phyloP scores from a whole-genome alignment of 2,329 filamentous ascomycete genomes.

The Gliomastix tumulicola region DNA sequence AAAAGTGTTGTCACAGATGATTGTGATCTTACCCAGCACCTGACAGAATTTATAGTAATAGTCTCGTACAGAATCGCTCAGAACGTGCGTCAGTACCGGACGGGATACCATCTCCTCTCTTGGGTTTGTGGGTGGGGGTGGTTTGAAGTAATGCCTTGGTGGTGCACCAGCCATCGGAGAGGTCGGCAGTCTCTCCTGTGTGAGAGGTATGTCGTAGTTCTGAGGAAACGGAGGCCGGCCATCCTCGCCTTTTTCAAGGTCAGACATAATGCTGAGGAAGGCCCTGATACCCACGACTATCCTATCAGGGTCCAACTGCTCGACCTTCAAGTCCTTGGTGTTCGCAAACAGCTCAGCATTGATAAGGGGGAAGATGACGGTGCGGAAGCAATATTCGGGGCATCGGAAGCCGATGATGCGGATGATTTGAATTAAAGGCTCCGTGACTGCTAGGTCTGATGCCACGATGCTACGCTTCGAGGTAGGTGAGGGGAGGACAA shows the following conservation, averaged over 20 bases:
- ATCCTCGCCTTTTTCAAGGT: slow-evolving; percentile 78
- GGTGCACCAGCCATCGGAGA: too few species aligned
- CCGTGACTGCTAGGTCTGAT: slow-evolving; percentile 75
- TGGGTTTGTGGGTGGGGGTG: slow-evolving; percentile 32
- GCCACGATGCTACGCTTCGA: slow-evolving; percentile 76
- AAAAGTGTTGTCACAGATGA: slow-evolving; percentile 95
- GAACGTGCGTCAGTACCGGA: slow-evolving; percentile 51
- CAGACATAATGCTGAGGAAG: slow-evolving; percentile 87
- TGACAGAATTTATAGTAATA: slow-evolving; percentile 91
- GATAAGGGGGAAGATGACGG: slow-evolving; percentile 89
- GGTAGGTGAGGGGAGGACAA: slow-evolving; percentile 67
- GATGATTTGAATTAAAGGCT: slow-evolving; percentile 88
- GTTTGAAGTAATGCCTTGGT: too few species aligned
- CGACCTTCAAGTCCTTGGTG: slow-evolving; percentile 72
- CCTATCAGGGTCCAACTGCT: slow-evolving; percentile 89
- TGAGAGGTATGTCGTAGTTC: slow-evolving; percentile 38
- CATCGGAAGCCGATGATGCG: slow-evolving; percentile 91
- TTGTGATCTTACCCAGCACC: slow-evolving; percentile 89
- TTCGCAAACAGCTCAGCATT: slow-evolving; percentile 83
- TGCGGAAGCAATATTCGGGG: slow-evolving; percentile 88
- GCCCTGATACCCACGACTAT: slow-evolving; percentile 96
- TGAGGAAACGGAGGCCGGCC: slow-evolving; percentile 78
- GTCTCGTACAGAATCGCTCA: slow-evolving; percentile 73
- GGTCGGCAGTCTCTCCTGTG: slow-evolving; percentile 35
- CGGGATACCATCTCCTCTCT: slow-evolving; percentile 59